Conservation (phyloP, 495 filamentous ascomycete species). For the Stereocaulon alpinum region DNA sequence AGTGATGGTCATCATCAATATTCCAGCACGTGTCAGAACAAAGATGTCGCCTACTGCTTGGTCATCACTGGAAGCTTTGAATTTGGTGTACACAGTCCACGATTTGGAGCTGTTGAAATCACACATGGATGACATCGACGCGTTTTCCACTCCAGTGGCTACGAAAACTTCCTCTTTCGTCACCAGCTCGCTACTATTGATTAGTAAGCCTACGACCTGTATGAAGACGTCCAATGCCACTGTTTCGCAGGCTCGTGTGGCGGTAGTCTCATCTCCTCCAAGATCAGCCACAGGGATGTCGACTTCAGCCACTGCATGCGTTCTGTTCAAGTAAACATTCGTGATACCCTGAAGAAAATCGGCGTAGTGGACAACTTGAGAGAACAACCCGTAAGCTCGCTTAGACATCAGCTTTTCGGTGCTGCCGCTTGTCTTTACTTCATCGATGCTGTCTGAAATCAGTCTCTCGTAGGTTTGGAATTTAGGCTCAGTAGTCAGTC, state of each 20-base stretch:
- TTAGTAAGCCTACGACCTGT: conserved; percentile 29
- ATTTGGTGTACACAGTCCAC: conserved; percentile 27
- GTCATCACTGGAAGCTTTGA: conserved; percentile 10
- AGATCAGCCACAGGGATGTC: conserved; percentile 2
- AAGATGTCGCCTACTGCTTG: conserved; percentile 26
- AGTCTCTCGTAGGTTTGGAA: conserved; percentile 14
- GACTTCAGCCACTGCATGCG: conserved; percentile 22
- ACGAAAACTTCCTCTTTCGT: conserved; percentile 24
- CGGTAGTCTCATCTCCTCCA: conserved; percentile 19
- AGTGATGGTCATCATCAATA: conserved; percentile 16
- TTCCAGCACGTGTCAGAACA: conserved; percentile 20
- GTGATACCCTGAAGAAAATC: conserved; percentile 21
- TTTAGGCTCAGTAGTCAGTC: conserved; percentile 1
- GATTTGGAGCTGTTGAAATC: conserved; percentile 16
- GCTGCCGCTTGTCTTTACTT: conserved; percentile 2
- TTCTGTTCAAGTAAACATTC: too few relatives aligned
- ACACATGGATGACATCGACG: conserved; percentile 19
- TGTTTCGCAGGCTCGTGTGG: conserved; percentile 18
- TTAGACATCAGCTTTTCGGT: conserved; percentile 12
- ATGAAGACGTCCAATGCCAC: conserved; percentile 29
- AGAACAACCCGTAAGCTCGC: conserved; percentile 24
- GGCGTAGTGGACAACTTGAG: conserved; percentile 24
- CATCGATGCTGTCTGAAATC: not conserved
- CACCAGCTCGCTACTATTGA: conserved; percentile 24
- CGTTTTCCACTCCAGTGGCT: conserved; percentile 20